These are phyloP conservation scores for Candida coquimbonensis DNA, from an alignment of 805 yeast genomes.

Conservation along the genomic window DNA sequence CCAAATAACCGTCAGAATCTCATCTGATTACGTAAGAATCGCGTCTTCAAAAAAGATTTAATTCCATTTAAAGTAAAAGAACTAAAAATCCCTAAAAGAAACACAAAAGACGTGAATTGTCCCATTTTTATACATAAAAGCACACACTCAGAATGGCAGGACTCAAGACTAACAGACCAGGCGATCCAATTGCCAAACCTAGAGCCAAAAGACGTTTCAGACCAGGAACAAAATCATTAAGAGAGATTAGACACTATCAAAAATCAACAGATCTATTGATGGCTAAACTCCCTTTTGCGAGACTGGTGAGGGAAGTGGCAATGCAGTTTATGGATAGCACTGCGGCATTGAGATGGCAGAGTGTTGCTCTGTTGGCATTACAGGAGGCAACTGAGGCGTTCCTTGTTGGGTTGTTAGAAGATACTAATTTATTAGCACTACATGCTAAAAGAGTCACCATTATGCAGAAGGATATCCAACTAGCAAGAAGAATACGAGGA, in stretches of 20 bases:
- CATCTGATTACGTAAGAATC: too few relatives aligned
- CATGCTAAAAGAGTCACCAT: constrained; percentile 82
- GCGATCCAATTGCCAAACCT: constrained; percentile 39
- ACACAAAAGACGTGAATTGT: too few relatives aligned
- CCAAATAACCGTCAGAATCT: too few relatives aligned
- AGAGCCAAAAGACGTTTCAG: constrained; percentile 43
- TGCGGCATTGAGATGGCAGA: constrained; percentile 57
- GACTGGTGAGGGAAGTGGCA: constrained; percentile 69
- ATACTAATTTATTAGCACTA: constrained; percentile 68
- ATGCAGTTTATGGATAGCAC: constrained; percentile 39
- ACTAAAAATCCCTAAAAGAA: too few relatives aligned
- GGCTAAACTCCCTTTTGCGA: constrained; percentile 70
- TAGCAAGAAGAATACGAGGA: constrained; percentile 74
- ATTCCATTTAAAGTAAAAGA: too few relatives aligned
- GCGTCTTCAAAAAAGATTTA: too few relatives aligned
- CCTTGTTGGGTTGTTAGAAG: constrained; percentile 65
- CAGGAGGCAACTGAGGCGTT: constrained; percentile 83
- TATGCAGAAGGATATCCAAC: constrained; percentile 76
- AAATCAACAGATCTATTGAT: constrained; percentile 59
- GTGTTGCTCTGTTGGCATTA: constrained; percentile 66
- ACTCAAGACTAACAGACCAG: constrained; percentile 39
- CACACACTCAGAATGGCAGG: background rate
- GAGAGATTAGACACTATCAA: constrained; percentile 65
- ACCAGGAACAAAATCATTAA: constrained; percentile 61
- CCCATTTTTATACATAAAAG: too few relatives aligned